Evolutionary conservation across 2,329 filamentous ascomycete species (phyloP), one percentile per base, ranked within the genome.

Genomic region (Aaosphaeria arxii): DNA sequence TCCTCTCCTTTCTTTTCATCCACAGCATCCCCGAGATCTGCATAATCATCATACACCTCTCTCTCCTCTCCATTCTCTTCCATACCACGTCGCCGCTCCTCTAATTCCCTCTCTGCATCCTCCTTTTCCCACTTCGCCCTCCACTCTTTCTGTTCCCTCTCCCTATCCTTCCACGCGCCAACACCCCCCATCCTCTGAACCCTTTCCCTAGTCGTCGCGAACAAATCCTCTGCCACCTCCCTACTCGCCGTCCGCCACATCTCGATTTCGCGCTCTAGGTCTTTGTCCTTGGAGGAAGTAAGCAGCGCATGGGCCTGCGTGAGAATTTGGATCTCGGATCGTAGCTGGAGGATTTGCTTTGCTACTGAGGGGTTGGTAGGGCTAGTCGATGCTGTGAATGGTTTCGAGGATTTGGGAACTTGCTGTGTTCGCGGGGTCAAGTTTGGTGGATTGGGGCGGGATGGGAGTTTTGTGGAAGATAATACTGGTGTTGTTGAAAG

Each of bases 201-300:
- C 46, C 82, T 71, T 63, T 85, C 82, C 52, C 78, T 77, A 24
- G 85, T 82, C 17, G 74, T 70, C 28, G 71, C 75, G 64, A 86
- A 89, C 7, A 88, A 70, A 58, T 87, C 84, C 55, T 89, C 86
- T 1, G 86, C 86, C 5, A 84, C 85, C 43, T 76, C 71, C 52
- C 84, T 77, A 50, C 80, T 81, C 13, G 82, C 80, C 0, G 61
- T 66, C 42, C 75, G 80, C 87, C 87, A 90, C 63, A 80, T 85
- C 3, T 63, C 64, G 39, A 82, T 77, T 54, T 88, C 59, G 0
- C 62, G 68, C 39, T 78, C 69, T 28, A 89, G 71, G 48, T 87
- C 82, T 1, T 70, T 73, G 61, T 84, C 80, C 47, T 68, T 66
- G 9, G 57, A 56, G 1, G 67, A 63, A 4, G 64, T 67, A 29